Evolutionary conservation across 495 filamentous ascomycete species (phyloP).

Genomic region (Amorphotheca resinae): DNA sequence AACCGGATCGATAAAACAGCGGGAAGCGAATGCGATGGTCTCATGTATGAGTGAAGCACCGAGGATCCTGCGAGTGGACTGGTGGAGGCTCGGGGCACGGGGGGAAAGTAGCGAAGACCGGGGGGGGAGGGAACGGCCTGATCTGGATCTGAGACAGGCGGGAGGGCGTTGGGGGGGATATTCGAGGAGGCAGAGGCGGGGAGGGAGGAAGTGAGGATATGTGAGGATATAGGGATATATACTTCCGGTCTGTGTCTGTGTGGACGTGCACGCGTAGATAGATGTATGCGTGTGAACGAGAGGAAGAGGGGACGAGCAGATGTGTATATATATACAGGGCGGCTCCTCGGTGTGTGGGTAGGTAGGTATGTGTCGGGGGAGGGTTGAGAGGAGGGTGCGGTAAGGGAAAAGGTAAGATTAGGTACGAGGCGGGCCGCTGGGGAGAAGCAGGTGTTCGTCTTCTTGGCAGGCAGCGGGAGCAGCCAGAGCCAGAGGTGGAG

Average conservation of each 20-base stretch:
- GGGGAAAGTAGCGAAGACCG: too few species aligned
- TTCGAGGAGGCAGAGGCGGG: too few species aligned
- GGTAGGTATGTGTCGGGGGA: slow-evolving; percentile 2
- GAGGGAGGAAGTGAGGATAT: too few species aligned
- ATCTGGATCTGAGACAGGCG: slow-evolving; percentile 17
- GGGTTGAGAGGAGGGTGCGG: slow-evolving; percentile 3
- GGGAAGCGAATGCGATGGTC: too few species aligned
- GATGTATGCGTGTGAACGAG: too few species aligned
- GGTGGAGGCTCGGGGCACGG: too few species aligned
- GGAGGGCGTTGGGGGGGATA: too few species aligned
- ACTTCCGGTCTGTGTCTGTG: too few species aligned
- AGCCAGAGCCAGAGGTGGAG: background rate
- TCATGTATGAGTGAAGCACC: too few species aligned
- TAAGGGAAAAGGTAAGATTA: slow-evolving; percentile 14
- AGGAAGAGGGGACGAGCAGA: slow-evolving; percentile 3
- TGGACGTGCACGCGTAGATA: too few species aligned
- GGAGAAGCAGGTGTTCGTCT: slow-evolving; percentile 7
- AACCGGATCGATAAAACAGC: slow-evolving; percentile 9
- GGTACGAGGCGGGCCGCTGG: slow-evolving; percentile 13
- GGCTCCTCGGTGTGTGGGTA: background rate
- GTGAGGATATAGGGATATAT: too few species aligned
- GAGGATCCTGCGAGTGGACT: too few species aligned
- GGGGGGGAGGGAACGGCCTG: slow-evolving; percentile 13
- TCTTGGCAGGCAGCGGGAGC: slow-evolving; percentile 1
- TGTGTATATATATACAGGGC: slow-evolving; percentile 19